Base-by-base conservation (phyloP, 169 alveolate genomes). In the Plasmodium relictum region DNA sequence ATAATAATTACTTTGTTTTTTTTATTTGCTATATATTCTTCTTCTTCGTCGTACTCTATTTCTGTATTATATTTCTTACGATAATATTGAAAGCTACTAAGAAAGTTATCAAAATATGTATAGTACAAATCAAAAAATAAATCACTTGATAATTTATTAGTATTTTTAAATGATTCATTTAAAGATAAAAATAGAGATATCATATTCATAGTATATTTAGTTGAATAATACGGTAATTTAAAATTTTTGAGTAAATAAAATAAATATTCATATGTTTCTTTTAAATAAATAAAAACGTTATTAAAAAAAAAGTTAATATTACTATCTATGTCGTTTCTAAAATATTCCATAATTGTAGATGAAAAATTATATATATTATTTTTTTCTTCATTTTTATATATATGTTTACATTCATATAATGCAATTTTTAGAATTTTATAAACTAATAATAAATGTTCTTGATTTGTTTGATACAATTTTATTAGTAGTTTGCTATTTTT, bases 181-280 rank as follows among this genome's bases (percentile, higher is more conserved):
- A 86, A 41, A 41, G 88, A 86, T 4, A 86, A 65, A 71, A 86
- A 86, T n/a, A 86, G n/a, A 18, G 92, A 86, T n/a, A 86, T 86
- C 41, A 86, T 86, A 86, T 86, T 86, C 69, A 86, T 86, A 22
- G 92, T 86, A 72, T 63, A 86, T 50, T 86, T 86, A 8, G 92
- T 16, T 26, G 92, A 69, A 24, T 86, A 86, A 59, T 70, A 86
- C 6, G 92, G 92, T 22, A 86, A 65, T 22, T 86, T 86, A 59
- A 59, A 42, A 86, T 69, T 86, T 61, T 86, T 86, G 18, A 86
- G 20, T 42, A 86, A 10, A 65, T 71, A 86, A 73, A 70, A 86
- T n/a, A 86, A 56, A 59, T 86, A 86, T 50, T 86, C 92, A 74
- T 71, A 86, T 45, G 92, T 86, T 37, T 86, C 92, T 50, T 86